phyloP scores from a whole-genome alignment of 129 eudicot species.

The Lactuca saligna region DNA sequence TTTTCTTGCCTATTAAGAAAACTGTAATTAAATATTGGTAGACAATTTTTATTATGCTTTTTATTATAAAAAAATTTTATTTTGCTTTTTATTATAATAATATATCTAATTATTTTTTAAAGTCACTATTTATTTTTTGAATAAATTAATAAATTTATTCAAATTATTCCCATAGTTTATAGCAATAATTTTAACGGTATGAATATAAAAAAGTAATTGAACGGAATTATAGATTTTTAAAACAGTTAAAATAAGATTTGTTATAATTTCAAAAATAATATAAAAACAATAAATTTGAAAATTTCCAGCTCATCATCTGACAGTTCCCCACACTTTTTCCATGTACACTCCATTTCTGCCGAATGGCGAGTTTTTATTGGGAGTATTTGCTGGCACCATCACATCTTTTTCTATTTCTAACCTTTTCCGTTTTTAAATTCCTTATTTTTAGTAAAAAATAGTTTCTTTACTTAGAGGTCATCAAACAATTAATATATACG shows the following conservation, averaged over 20 bases:
- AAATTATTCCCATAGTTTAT: no score
- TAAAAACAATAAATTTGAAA: neutral
- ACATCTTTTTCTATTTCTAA: neutral
- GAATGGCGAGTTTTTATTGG: slow-evolving; percentile 14
- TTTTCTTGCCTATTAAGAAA: neutral
- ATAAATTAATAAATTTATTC: no score
- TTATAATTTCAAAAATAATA: no score
- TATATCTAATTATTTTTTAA: no score
- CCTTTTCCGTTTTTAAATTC: neutral
- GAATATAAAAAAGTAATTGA: no score
- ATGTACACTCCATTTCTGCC: slow-evolving; percentile 17
- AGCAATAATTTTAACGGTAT: no score
- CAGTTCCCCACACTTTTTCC: slow-evolving; percentile 10
- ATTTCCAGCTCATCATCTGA: slow-evolving; percentile 18
- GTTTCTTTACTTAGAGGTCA: neutral
- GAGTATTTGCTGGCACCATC: slow-evolving; percentile 26
- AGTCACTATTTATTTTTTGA: no score
- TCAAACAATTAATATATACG: neutral
- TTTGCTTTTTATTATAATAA: no score
- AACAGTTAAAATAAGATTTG: neutral
- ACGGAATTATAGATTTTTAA: no score
- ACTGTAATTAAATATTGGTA: no score
- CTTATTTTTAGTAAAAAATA: neutral
- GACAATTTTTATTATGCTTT: no score
- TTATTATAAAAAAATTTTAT: no score